Conservation (phyloP, 805 yeast species). For the Blastobotrys chiropterorum region DNA sequence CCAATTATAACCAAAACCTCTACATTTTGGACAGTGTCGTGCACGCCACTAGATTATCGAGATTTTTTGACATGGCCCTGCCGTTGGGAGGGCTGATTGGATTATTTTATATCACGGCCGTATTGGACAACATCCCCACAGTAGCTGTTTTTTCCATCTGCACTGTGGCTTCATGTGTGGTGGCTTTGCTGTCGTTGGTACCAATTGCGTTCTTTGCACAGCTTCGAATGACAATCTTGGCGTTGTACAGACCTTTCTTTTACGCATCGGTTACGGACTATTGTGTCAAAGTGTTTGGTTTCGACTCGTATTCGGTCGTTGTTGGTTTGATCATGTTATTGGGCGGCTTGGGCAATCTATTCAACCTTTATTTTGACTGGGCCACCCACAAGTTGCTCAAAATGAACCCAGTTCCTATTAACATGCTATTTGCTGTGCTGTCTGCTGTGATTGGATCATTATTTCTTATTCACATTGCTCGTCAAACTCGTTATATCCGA, state of each 20-base stretch:
- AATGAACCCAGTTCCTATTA: conserved; percentile 78
- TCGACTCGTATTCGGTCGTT: conserved; percentile 83
- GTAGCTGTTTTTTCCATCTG: conserved; percentile 50
- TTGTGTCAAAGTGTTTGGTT: conserved; percentile 90
- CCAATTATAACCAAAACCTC: conserved; percentile 74
- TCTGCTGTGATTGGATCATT: conserved; percentile 32
- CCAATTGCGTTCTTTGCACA: conserved; percentile 47
- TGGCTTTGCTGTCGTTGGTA: conserved; percentile 69
- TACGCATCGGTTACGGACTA: conserved; percentile 91
- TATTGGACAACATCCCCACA: conserved; percentile 69
- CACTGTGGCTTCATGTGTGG: conserved; percentile 46
- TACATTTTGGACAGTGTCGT: conserved; percentile 52
- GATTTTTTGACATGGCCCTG: conserved; percentile 75
- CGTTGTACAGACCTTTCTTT: conserved; percentile 82
- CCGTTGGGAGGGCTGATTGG: conserved; percentile 86
- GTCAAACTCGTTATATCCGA: conserved; percentile 38
- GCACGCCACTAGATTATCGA: conserved; percentile 53
- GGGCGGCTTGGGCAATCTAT: conserved; percentile 73
- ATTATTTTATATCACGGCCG: conserved; percentile 78
- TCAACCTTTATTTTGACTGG: conserved; percentile 64
- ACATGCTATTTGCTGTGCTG: conserved; percentile 44
- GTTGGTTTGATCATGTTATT: conserved; percentile 81
- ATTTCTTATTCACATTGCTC: conserved; percentile 26
- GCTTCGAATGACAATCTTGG: conserved; percentile 64
- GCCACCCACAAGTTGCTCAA: conserved; percentile 61